Base-by-base conservation (phyloP, 106 monocot genomes). In the Platanthera zijinensis region DNA sequence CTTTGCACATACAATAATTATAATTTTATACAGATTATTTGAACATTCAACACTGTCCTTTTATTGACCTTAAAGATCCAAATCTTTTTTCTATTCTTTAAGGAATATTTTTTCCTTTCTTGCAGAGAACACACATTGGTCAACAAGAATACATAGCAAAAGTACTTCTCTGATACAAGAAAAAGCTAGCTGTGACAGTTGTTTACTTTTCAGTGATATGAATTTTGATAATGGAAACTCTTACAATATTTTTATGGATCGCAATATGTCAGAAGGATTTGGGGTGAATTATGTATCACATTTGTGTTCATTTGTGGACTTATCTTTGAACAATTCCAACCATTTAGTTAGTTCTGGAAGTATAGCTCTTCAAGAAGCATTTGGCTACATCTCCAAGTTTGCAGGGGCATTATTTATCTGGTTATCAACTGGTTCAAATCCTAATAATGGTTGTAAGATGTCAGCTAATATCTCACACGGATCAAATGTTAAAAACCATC, bases 331-430 rank as follows among this genome's bases (percentile, higher is more conserved):
- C 79, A 81, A 63, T 69, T 49, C 84, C 18, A 86, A 86, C 62
- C 69, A 87, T 59, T 73, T 96, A 66, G 69, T 76, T 79, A 66
- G 22, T 52, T 84, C 90, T 77, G 85, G 89, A 78, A 94, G 61
- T 51, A 17, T 82, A 81, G 84, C 88, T 52, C 50, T 94, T 78
- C 89, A 86, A 78, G 87, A 88, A 74, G 80, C 83, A 22, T 88
- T 88, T 68, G 77, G 76, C 77, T 79, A 57, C 54, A 73, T 94
- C 68, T 89, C 91, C 46, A 97, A 88, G 82, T 82, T 85, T 80
- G 81, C 91, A 48, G 89, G 89, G 76, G 80, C 89, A 21, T 48
- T 97, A 14, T 86, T 89, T 79, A 18, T 91, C 25, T 88, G 89
- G 93, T 82, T 89, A 50, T 89, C 89, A 50, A 78, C 86, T 75